Evolutionary conservation across 306 rosid genomes (phyloP).

Genomic region (Cucumis hystrix): DNA sequence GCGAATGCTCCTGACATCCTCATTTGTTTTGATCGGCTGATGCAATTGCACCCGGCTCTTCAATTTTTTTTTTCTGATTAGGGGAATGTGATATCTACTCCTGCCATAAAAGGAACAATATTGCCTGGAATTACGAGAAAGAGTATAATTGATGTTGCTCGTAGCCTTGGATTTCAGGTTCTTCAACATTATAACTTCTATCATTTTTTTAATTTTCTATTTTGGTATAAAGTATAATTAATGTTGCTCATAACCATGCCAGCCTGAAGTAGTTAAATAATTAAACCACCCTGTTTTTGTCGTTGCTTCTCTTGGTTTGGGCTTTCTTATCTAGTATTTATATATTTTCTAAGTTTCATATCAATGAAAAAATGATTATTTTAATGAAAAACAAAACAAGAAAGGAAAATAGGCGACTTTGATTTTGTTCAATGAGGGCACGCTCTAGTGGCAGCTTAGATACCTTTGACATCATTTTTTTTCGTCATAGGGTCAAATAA

Average conservation of each 20-base stretch:
- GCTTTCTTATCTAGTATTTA: not conserved
- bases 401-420: not conserved
- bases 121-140: conserved; percentile 96
- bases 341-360: not conserved
- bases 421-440: not conserved
- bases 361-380: not conserved
- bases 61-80: conserved; percentile 3
- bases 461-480: not conserved
- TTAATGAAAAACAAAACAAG: not conserved
- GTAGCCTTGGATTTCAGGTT: conserved; percentile 86
- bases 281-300: not conserved
- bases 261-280: not conserved
- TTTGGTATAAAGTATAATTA: not conserved
- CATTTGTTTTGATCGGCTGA: not conserved
- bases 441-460: not conserved
- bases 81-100: conserved; percentile 73
- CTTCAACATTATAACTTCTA: not conserved
- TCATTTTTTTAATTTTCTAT: not conserved
- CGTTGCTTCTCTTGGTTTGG: not conserved
- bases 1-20: not conserved
- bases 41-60: not conserved
- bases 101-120: conserved; percentile 82
- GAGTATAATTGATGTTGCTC: conserved; percentile 89
- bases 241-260: not conserved
- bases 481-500: not conserved